phyloP scores from a whole-genome alignment of 768 basidiomycete species.

The Kwoniella sp. region DNA sequence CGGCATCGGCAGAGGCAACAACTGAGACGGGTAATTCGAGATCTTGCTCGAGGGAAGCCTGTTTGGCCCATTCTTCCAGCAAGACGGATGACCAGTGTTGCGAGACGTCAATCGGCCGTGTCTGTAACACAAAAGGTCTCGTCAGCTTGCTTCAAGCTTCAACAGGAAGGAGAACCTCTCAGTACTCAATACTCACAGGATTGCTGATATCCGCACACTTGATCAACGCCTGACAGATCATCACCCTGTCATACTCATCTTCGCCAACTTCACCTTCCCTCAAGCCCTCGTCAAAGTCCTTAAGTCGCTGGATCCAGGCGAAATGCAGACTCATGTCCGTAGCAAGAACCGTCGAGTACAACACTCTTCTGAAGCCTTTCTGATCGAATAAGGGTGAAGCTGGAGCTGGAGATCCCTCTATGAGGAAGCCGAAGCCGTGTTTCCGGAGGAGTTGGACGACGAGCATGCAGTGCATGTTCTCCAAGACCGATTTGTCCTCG shows the following conservation, averaged over 20 bases:
- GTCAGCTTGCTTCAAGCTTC: too few species aligned
- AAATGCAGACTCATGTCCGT: constrained; percentile 94
- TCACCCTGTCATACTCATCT: constrained; percentile 61
- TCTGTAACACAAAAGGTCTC: too few species aligned
- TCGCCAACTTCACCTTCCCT: constrained; percentile 20
- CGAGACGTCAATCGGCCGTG: constrained; percentile 87
- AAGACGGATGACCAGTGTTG: constrained; percentile 89
- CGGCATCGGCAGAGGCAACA: constrained; percentile 60
- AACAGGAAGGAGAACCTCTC: too few species aligned
- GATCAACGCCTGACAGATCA: constrained; percentile 85
- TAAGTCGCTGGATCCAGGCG: constrained; percentile 75
- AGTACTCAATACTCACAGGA: constrained; percentile 80
- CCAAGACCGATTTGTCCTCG: constrained; percentile 84
- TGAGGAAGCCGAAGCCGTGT: constrained; percentile 68
- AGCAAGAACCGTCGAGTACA: constrained; percentile 80
- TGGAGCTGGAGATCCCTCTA: constrained; percentile 32
- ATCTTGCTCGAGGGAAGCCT: constrained; percentile 80
- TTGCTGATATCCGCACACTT: constrained; percentile 99
- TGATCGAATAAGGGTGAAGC: constrained; percentile 35
- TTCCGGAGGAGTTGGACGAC: constrained; percentile 76
- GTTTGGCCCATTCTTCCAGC: constrained; percentile 85
- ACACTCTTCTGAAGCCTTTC: constrained; percentile 66
- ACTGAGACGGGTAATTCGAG: constrained; percentile 71
- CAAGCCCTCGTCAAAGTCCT: constrained; percentile 57
- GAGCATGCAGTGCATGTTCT: constrained; percentile 83